Base-by-base conservation (phyloP, 164 flowering plant genomes). In the Macadamia integrifolia region DNA sequence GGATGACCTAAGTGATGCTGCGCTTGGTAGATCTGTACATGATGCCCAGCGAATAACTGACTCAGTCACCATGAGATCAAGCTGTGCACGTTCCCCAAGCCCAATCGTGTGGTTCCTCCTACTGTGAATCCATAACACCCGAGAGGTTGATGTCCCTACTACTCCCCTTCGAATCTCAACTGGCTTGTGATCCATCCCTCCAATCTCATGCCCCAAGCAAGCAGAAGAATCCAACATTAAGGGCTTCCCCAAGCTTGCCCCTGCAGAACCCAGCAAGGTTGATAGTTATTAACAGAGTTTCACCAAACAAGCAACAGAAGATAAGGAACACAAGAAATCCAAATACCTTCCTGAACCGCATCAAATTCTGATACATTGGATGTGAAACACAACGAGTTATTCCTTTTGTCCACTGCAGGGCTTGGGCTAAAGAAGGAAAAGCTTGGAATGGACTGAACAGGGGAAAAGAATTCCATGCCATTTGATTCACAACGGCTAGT, bases 11-110 rank as follows among this genome's bases (percentile, higher is more conserved):
- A 91, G 85, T 48, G 97, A 87, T 14, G 89, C 77, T 8, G 86
- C 81, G 17, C 81, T 82, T 2, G 90, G 80, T 58, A 92, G 77
- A 72, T 84, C 74, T 0, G 98, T 90, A 83, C 96, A 90, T 18
- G 98, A 92, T 13, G 92, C 91, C 98, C 98, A 92, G 6, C 98
- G 86, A 52, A 92, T 85, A 4, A 92, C 82, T 12, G 98, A 88
- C 72, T 87, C 96, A 1, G 88, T 84, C 62, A 85, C 91, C 70
- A 87, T 76, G 42, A 88, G 76, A 78, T 88, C 84, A 35, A 92
- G 75, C 66, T 86, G 96, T 60, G 85, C 89, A 59, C 81, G 66
- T 81, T 90, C 98, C 50, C 95, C 93, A 17, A 83, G 81, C 3
- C 98, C 93, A 62, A 92, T 92, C 0, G 98, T 92, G 63, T 75